phyloP scores from a whole-genome alignment of 73 alveolate genomes.

The Blepharisma japonicum region DNA sequence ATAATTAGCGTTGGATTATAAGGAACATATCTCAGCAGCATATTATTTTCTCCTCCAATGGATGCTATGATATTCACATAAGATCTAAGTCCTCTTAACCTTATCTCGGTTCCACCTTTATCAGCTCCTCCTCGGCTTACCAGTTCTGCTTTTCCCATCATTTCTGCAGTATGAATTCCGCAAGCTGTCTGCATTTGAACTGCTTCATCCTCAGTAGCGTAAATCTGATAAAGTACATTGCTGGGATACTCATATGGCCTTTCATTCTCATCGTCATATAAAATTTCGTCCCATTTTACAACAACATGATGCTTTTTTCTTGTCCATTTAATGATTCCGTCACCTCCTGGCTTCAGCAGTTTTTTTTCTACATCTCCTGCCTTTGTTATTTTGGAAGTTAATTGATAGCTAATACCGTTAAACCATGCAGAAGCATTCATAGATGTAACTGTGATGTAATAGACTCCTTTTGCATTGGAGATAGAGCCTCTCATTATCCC shows the following conservation, averaged over 20 bases:
- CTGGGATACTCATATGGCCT: background rate
- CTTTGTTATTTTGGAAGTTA: background rate
- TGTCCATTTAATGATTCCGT: conserved; percentile 1
- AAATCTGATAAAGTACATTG: background rate
- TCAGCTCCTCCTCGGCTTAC: background rate
- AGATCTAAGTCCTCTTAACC: background rate
- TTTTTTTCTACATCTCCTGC: conserved; percentile 4
- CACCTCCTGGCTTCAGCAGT: background rate
- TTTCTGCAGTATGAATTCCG: background rate
- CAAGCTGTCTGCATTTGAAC: background rate
- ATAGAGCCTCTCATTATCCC: background rate
- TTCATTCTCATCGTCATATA: no score
- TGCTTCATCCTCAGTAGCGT: background rate
- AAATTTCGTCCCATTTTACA: background rate
- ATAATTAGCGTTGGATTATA: background rate
- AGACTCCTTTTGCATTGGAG: background rate
- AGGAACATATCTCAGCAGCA: background rate
- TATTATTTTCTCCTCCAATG: background rate
- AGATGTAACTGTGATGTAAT: background rate
- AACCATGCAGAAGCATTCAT: background rate
- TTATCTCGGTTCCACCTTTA: background rate
- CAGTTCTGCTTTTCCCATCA: background rate
- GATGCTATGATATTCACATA: background rate
- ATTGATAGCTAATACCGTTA: background rate
- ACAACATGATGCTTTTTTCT: background rate